Conservation (phyloP, 2,329 filamentous ascomycete genomes). For the Rhynchosporium agropyri region DNA sequence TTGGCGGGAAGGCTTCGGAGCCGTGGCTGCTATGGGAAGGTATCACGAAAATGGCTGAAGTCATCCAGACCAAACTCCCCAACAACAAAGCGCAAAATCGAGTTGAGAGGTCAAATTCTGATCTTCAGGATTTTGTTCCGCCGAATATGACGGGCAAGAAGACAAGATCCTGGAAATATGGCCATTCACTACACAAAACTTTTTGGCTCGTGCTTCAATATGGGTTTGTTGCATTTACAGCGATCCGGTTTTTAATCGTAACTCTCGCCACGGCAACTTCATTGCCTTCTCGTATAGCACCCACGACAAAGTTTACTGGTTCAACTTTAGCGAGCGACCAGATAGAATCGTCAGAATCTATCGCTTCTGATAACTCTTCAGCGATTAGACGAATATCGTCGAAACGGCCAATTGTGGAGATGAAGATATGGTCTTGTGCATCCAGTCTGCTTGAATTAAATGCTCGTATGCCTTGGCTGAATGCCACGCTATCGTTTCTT, state of each 20-base stretch:
- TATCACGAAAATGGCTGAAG: conserved; percentile 69
- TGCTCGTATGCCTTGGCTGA: conserved; percentile 87
- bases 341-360: conserved; percentile 29
- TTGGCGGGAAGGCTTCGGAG: conserved; percentile 80
- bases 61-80: conserved; percentile 45
- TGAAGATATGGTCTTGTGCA: conserved; percentile 75
- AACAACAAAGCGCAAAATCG: conserved; percentile 40
- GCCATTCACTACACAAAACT: conserved; percentile 41
- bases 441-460: conserved; percentile 74
- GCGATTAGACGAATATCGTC: conserved; percentile 26
- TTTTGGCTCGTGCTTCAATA: conserved; percentile 57
- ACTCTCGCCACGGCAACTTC: conserved; percentile 70
- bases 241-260: conserved; percentile 65
- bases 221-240: conserved; percentile 54
- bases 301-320: conserved; percentile 34
- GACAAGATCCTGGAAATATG: conserved; percentile 30
- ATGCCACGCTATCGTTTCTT: conserved; percentile 71
- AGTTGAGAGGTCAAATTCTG: conserved; percentile 41
- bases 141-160: conserved; percentile 25
- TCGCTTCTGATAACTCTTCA: conserved; percentile 25
- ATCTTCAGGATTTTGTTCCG: conserved; percentile 30
- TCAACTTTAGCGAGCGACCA: conserved; percentile 35
- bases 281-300: conserved; percentile 57
- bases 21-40: conserved; percentile 88
- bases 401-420: conserved; percentile 61